Base-by-base conservation (phyloP, 352 stramenopile species). In the Phytophthora cryptogea region DNA sequence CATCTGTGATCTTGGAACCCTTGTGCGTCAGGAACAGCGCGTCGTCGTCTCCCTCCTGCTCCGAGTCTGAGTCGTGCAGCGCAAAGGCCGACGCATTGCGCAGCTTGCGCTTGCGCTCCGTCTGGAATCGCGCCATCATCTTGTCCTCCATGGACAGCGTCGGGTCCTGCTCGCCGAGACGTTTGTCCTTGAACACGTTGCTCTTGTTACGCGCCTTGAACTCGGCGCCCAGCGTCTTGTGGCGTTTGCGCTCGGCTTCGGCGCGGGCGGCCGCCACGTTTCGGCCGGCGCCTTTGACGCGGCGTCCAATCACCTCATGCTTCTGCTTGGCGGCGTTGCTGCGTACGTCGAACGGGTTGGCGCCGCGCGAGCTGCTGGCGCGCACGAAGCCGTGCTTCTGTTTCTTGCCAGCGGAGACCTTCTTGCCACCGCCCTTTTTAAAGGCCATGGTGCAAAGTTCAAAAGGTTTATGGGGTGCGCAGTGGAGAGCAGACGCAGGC, bases 331-430 rank as follows among this genome's bases (percentile, higher is more conserved):
- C 78, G 33, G 72, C 70, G 63, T 97, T 97, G 13, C 84, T 74
- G 48, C 89, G 89, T 50, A 91, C 85, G 59, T 97, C 91, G 47
- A 97, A 97, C 28, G 91, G 90, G 55, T 97, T 97, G n/a, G 49
- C 52, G 37, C 79, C 79, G 20, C 65, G 44, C 1, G 53, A 45
- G 45, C 63, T 76, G 35, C 48, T 74, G 39, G 59, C 46, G 9
- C 41, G 47, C 4, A 55, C 26, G 40, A 73, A 58, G 3, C 48
- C 62, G 28, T 58, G 57, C 49, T 67, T 70, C 52, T 49, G 63
- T 35, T 57, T 65, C 39, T 58, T 66, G 13, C 53, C 23, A 9
- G 45, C 26, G 11, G 55, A 41, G 4, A 67, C 60, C 49, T 79
- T 81, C 59, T 80, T 78, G 41, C 54, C 55, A 54, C 76, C 68